Base-by-base conservation (phyloP, 2,329 filamentous ascomycete genomes). In the Zelopaecilomyces penicillatus region DNA sequence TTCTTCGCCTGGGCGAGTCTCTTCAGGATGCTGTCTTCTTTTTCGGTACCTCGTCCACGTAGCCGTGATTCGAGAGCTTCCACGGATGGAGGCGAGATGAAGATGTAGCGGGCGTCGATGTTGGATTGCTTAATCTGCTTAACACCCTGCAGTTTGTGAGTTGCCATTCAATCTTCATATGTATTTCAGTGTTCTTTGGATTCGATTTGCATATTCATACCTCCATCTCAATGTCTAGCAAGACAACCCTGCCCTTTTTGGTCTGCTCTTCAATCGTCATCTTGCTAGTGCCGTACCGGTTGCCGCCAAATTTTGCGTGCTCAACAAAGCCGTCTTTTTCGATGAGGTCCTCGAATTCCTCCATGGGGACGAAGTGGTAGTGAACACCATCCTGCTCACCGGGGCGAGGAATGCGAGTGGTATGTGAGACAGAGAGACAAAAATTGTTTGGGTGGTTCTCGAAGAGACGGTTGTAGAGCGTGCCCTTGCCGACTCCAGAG, bases 191-290 rank as follows among this genome's bases (percentile, higher is more conserved):
- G 9, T n/a, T 5, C 32, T n/a, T 19, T 29, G 5, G 9, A 5
- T 26, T 26, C 27, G 26, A n/a, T 10, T 8, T 5, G 31, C 8
- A 11, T 38, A 39, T 56, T 19, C 68, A 31, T 62, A 84, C 82
- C 78, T 95, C 89, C 87, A 96, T 95, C 74, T 96, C 91, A 61
- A 96, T 97, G 64, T 97, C 91, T 54, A 96, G 70, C 39, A 96
- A 81, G 50, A 90, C 91, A 36, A 89, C 79, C 57, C 75, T 76
- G 12, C 82, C 83, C 67, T 82, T 79, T 49, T 78, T 76, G 2
- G 76, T 76, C 62, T 90, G 82, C 57, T 87, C 80, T 64, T 83
- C 76, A 51, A 95, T 87, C 29, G 87, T 87, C 65, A 76, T 73
- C 59, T 87, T 82, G 61, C 80, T 87, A 5, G 89, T 95, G 45